Evolutionary conservation across 768 basidiomycete species (phyloP).

Genomic region (Suillus luteus): DNA sequence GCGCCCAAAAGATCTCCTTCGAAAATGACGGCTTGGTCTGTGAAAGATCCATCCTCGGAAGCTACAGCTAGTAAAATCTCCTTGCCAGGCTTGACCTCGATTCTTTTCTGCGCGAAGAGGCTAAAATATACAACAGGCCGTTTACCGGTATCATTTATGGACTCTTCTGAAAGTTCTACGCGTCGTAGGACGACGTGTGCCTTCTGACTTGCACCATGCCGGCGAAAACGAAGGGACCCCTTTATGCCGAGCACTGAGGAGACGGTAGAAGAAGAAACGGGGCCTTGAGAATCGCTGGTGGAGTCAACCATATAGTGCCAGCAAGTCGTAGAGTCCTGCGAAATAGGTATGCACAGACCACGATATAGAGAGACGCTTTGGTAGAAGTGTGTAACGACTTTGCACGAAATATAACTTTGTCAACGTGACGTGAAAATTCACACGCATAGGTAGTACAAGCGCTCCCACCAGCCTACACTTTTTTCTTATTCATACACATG

Average conservation of each 20-base stretch:
- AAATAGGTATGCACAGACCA: constrained; percentile 15
- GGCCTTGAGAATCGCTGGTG: constrained; percentile 37
- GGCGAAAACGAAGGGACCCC: constrained; percentile 62
- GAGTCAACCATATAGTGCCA: constrained; percentile 38
- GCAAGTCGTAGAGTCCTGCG: constrained; percentile 18
- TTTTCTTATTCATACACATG: not conserved
- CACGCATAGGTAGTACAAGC: constrained; percentile 1
- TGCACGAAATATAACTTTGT: constrained; percentile 17
- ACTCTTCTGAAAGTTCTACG: constrained; percentile 50
- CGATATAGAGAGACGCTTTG: constrained; percentile 13
- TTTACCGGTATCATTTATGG: constrained; percentile 43
- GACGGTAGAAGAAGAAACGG: constrained; percentile 37
- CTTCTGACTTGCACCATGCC: constrained; percentile 66
- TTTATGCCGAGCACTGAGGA: constrained; percentile 63
- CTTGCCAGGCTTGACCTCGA: constrained; percentile 71
- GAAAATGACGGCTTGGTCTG: constrained; percentile 59
- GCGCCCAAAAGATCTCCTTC: constrained; percentile 49
- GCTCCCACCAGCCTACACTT: not conserved
- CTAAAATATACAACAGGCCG: constrained; percentile 53
- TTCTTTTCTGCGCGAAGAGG: constrained; percentile 67
- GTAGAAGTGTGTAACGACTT: constrained; percentile 12
- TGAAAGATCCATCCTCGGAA: constrained; percentile 51
- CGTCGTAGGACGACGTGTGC: constrained; percentile 69
- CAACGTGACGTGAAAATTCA: constrained; percentile 10
- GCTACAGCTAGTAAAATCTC: constrained; percentile 65